phyloP scores from a whole-genome alignment of 2,329 filamentous ascomycete species.

The Epichloe elymi region DNA sequence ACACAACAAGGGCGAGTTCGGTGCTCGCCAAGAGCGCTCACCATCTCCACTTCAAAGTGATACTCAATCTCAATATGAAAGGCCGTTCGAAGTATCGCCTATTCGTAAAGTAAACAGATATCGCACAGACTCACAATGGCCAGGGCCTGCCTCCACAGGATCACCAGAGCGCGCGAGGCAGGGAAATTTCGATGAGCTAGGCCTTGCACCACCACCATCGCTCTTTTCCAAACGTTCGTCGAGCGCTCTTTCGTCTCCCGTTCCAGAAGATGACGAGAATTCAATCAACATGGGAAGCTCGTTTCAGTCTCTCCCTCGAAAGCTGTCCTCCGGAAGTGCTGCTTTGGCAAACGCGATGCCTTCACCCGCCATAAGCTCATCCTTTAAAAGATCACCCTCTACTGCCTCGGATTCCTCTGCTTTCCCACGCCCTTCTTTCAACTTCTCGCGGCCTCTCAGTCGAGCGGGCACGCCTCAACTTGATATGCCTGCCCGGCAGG shows the following conservation, averaged over 20 bases:
- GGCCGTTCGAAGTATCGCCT: conserved; percentile 16
- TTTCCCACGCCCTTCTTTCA: conserved; percentile 65
- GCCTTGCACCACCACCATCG: conserved; percentile 36
- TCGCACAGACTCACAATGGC: conserved; percentile 22
- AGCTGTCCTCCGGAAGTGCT: conserved; percentile 59
- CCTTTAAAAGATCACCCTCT: conserved; percentile 68
- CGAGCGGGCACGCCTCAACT: conserved; percentile 48
- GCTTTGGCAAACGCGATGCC: conserved; percentile 27
- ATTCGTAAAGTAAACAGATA: conserved; percentile 20
- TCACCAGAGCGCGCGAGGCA: conserved; percentile 34
- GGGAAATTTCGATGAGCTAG: conserved; percentile 35
- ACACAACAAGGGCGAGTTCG: conserved; percentile 28
- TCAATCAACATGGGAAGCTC: conserved; percentile 38
- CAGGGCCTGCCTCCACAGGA: conserved; percentile 18
- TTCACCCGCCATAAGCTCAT: conserved; percentile 46
- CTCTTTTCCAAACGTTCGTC: conserved; percentile 39
- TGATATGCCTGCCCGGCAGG: conserved; percentile 47
- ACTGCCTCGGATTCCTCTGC: conserved; percentile 69
- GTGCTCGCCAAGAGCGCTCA: conserved; percentile 44
- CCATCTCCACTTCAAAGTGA: conserved; percentile 38
- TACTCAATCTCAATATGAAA: conserved; percentile 17
- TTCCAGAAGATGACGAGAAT: conserved; percentile 60
- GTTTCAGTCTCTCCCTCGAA: conserved; percentile 55
- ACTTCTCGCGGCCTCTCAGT: conserved; percentile 87
- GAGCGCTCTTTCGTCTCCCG: conserved; percentile 49